Evolutionary conservation across 352 stramenopile species (phyloP), one percentile per base, ranked within the genome.

Genomic region (Pythium coloratum): DNA sequence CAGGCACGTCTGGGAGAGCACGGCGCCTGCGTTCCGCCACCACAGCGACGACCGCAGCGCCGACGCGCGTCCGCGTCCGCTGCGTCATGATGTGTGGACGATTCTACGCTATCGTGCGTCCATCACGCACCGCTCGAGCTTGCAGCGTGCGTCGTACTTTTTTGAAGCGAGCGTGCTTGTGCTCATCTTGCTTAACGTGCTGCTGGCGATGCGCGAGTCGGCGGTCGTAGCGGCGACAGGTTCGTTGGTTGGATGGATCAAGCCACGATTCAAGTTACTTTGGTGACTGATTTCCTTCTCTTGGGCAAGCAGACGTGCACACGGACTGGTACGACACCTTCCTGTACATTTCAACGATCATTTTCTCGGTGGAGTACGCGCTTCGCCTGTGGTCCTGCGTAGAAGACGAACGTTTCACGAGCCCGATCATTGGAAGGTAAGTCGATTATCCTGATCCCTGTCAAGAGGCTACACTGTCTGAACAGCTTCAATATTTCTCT

Each of bases 311-410:
- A 76, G 79, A 83, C 59, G 64, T 69, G 12, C 71, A 69, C 49
- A 81, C 73, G 10, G 56, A 76, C 14, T 95, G 87, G 87, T 93
- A 94, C 59, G 78, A 86, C 20, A 67, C 78, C 34, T 91, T 94
- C 57, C 66, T 95, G 32, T 93, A 91, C n/a, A 57, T 86, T 10
- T 95, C 87, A 12, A 92, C 84, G 5, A 71, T 56, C 6, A 78
- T 94, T 20, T 94, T 95, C 61, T 88, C 86, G 0, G 59, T 91
- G 13, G 87, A 95, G 59, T 94, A 94, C 62, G 1, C 78, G 10
- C 71, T 94, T 28, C 82, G 87, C 0, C 67, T 92, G 12, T 95
- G 87, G 86, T 87, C 87, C n/a, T 95, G 87, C 40, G 80, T 93
- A 26, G 87, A 92, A 67, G 87, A 95, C 59, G 70, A 86, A 8